Base-by-base conservation (phyloP, 805 yeast genomes). In the Candida stauntonica region DNA sequence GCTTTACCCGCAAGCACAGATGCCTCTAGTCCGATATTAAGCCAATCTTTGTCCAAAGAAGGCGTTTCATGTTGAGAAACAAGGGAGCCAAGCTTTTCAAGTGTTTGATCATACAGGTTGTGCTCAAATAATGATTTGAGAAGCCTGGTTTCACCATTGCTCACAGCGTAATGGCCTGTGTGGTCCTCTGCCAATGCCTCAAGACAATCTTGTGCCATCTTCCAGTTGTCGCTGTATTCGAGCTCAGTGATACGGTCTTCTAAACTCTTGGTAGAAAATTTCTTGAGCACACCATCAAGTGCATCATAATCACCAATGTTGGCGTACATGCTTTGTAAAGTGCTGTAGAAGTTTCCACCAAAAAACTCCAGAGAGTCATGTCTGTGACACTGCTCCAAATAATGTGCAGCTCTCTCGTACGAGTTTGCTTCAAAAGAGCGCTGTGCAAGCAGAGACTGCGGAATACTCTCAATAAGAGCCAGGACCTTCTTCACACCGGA, bases 261-360 rank as follows among this genome's bases (percentile, higher is more conserved):
- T 31, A 87, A 62, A 46, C 78, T 76, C 29, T 77, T 75, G 0
- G 82, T 73, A 0, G 95, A 78, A 49, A 86, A 81, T 43, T 72
- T 72, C 42, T 85, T 79, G 40, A 89, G 63, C 5, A 86, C 77
- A 17, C 99, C 99, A 55, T 85, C 89, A 23, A 93, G 67, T 0
- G 96, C 80, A 64, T 93, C 99, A 26, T 81, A 72, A 54, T 94
- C 99, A 51, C 87, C 91, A 34, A 93, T 77, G 41, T 77, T 82
- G 7, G 95, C 81, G 58, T 93, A 93, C 66, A 89, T 84, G 19
- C 73, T 71, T 50, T 86, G 87, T n/a, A 93, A 60, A 5, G 79
- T 69, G 1, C 65, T 57, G 17, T 68, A 70, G 51, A 63, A 66
- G 45, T 54, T 32, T 13, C 67, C 61, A 50, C 61, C 58, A 36